Conservation (phyloP, 106 monocot genomes). For the Agapanthus africanus region DNA sequence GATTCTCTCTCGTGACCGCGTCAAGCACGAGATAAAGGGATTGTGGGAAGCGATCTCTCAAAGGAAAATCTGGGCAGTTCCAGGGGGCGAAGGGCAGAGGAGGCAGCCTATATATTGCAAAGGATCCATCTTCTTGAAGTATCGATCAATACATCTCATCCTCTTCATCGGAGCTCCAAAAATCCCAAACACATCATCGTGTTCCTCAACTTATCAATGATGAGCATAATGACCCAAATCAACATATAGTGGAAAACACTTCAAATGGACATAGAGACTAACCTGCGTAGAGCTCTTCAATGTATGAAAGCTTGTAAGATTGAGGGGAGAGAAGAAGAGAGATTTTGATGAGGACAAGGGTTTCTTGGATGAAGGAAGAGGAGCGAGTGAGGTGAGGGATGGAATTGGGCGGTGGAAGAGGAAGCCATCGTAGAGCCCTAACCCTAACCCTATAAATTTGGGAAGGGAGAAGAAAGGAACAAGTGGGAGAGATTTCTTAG, state of each 20-base stretch:
- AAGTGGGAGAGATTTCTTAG: too few species aligned
- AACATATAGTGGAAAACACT: neutral
- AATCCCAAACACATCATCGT: too few species aligned
- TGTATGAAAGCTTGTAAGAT: neutral
- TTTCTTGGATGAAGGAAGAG: neutral
- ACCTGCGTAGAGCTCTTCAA: neutral
- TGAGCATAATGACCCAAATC: neutral
- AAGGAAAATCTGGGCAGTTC: too few species aligned
- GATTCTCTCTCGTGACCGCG: too few species aligned
- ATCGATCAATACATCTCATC: too few species aligned
- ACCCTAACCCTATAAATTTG: neutral
- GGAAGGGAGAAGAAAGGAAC: neutral
- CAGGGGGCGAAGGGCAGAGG: too few species aligned
- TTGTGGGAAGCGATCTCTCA: too few species aligned
- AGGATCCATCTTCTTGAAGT: too few species aligned
- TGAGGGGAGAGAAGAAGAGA: neutral
- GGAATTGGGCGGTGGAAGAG: neutral
- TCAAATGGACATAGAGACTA: neutral
- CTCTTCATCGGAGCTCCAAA: too few species aligned
- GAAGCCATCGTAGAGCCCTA: neutral
- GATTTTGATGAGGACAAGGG: neutral
- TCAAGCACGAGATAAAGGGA: too few species aligned
- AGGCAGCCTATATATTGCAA: too few species aligned
- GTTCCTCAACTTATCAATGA: too few species aligned
- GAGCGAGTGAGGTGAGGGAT: neutral